Base-by-base conservation (phyloP, 2,329 filamentous ascomycete genomes). In the Verticillium nonalfalfae region DNA sequence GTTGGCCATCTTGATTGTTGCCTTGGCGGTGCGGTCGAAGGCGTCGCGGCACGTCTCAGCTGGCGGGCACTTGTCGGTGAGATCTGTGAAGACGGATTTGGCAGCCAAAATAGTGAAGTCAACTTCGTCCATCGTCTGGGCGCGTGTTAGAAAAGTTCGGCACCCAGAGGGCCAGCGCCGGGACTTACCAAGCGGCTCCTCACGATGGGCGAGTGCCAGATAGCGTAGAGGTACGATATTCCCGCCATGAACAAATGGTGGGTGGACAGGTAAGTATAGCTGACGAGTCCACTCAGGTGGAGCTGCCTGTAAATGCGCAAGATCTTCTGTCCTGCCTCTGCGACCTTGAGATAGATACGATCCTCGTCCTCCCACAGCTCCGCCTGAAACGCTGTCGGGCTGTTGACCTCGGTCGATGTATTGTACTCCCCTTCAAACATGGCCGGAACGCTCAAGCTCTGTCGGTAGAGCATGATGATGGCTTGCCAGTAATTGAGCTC, bases 401-500 rank as follows among this genome's bases (percentile, higher is more conserved):
- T 86, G 67, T 87, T 83, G 36, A 89, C 84, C 67, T 89, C 86
- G 62, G 84, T 83, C 4, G 85, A 83, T 1, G 85, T 85, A 67
- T 85, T 83, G 67, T 87, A 87, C 75, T 97, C 94, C 60, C 87
- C 87, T 60, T 93, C 91, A 62, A 98, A 87, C 70, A 93, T 87
- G 50, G 90, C 86, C 1, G 94, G 94, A 18, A 97, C 91, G 57
- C 91, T 90, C 64, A 97, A 76, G 73, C 93, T 95, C 74, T 97
- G 94, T 60, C 94, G 84, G 73, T 98, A 98, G 21, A 98, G 84
- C 89, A 97, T 93, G 67, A 97, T 96, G 63, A 98, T 88, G 3
- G 93, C 92, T 73, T 97, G 94, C 93, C 94, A 98, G 75, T 98
- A 98, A 74, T 98, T 98, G 63, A 98, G 82, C 69, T 97, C 92